Evolutionary conservation across 1,284 basidiomycete genomes (phyloP).

Genomic region (Ganoderma leucocontextum): DNA sequence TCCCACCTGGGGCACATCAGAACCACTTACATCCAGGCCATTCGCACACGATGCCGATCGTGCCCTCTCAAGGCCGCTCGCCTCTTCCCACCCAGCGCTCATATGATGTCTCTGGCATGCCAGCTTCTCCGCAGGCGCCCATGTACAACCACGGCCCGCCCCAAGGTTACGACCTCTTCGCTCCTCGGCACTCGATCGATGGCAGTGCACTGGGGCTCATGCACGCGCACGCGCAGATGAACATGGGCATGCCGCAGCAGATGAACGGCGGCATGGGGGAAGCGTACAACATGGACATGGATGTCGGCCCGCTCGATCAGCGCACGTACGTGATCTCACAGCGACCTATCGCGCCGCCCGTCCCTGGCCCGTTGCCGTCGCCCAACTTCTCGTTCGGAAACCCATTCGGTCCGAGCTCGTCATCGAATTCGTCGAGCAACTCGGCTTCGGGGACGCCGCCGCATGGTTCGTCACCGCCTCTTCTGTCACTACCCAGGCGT

Average conservation of each 20-base stretch:
- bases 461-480: constrained; percentile 28
- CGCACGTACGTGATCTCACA: constrained; percentile 57
- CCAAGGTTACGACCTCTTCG: constrained; percentile 27
- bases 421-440: constrained; percentile 27
- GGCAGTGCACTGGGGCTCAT: constrained; percentile 30
- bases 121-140: constrained; percentile 24
- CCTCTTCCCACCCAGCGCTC: constrained; percentile 11
- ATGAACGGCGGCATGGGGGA: constrained; percentile 14
- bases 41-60: constrained; percentile 22
- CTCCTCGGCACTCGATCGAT: constrained; percentile 31
- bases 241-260: constrained; percentile 19
- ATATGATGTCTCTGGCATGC: constrained; percentile 27
- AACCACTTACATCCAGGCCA: constrained; percentile 16
- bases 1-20: constrained; percentile 13
- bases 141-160: constrained; percentile 18
- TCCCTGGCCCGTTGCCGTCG: constrained; percentile 75
- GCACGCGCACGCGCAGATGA: constrained; percentile 31
- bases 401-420: constrained; percentile 45
- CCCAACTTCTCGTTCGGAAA: constrained; percentile 73
- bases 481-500: constrained; percentile 24
- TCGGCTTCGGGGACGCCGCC: constrained; percentile 30
- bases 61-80: constrained; percentile 24
- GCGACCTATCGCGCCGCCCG: constrained; percentile 59
- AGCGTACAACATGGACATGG: constrained; percentile 18
- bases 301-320: constrained; percentile 14